phyloP scores from a whole-genome alignment of 1,284 basidiomycete species.

The Cystobasidium pallidum region DNA sequence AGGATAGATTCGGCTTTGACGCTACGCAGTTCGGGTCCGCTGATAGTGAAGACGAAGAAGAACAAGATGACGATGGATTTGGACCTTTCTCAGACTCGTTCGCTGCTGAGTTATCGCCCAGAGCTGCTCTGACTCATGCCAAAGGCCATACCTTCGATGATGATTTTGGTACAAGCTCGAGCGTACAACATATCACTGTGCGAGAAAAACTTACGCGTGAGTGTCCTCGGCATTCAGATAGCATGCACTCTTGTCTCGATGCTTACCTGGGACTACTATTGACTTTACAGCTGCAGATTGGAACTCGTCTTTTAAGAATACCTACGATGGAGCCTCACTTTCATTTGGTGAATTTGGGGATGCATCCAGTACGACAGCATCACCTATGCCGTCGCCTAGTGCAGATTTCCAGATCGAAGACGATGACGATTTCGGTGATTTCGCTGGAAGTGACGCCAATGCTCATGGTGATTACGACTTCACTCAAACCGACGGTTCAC shows the following conservation, averaged over 20 bases:
- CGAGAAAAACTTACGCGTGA: slow-evolving; percentile 39
- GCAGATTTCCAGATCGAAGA: slow-evolving; percentile 38
- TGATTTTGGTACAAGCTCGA: slow-evolving; percentile 20
- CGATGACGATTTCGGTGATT: slow-evolving; percentile 53
- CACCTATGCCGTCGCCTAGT: slow-evolving; percentile 11
- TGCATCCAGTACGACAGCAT: slow-evolving; percentile 14
- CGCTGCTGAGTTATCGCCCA: slow-evolving; percentile 11
- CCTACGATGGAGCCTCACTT: slow-evolving; percentile 6
- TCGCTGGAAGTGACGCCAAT: slow-evolving; percentile 47
- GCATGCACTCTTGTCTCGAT: too few relatives aligned
- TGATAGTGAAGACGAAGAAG: slow-evolving; percentile 36
- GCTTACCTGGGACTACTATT: too few relatives aligned
- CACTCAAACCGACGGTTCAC: slow-evolving; percentile 26
- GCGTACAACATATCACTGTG: neutral
- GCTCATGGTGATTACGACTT: slow-evolving; percentile 48
- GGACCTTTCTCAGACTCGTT: slow-evolving; percentile 55
- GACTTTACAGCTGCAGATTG: slow-evolving; percentile 37
- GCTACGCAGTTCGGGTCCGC: slow-evolving; percentile 15
- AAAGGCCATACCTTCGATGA: slow-evolving; percentile 34
- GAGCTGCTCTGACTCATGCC: slow-evolving; percentile 9
- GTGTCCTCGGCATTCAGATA: too few relatives aligned
- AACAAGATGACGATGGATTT: slow-evolving; percentile 47
- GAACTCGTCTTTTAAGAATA: slow-evolving; percentile 38
- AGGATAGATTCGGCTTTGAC: slow-evolving; percentile 51
- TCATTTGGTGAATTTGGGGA: slow-evolving; percentile 43